These are phyloP conservation scores for Trichoderma gracile DNA, from an alignment of 2,329 filamentous ascomycete species.

Conservation along the genomic window DNA sequence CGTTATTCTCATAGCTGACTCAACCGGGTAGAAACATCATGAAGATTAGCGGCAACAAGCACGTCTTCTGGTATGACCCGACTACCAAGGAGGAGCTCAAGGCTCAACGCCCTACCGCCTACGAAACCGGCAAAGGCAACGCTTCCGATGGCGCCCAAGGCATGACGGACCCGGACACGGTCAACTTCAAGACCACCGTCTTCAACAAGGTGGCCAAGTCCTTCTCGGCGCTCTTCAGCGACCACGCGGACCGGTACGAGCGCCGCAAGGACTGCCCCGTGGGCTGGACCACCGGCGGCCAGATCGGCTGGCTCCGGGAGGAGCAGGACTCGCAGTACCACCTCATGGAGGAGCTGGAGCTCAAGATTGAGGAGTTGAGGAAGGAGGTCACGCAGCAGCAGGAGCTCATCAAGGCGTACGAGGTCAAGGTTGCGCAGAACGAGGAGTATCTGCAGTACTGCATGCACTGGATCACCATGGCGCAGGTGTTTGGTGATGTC, in stretches of 20 bases:
- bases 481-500: slow-evolving; percentile 20
- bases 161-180: background rate
- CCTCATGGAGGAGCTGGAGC: slow-evolving; percentile 12
- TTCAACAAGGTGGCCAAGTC: slow-evolving; percentile 12
- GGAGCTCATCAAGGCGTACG: slow-evolving; percentile 5
- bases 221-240: slow-evolving; percentile 11
- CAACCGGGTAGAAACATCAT: background rate
- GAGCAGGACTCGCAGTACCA: slow-evolving; percentile 15
- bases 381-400: slow-evolving; percentile 7
- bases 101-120: background rate
- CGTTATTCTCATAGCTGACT: background rate
- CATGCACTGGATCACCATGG: slow-evolving; percentile 26
- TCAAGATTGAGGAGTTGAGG: slow-evolving; percentile 13
- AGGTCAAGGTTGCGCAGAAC: background rate
- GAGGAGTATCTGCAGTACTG: slow-evolving; percentile 5
- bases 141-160: background rate
- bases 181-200: background rate
- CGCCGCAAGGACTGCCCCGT: background rate
- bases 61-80: slow-evolving; percentile 2
- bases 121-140: background rate
- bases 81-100: background rate
- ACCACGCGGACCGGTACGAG: background rate
- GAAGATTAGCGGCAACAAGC: background rate
- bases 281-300: slow-evolving; percentile 9
- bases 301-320: background rate